A percentile compares a stretch with the other conserved stretches of the same genome.
These are phyloP conservation scores for Ajuga reptans DNA, from an alignment of 305 asterid genomes.

Conservation along the genomic window DNA sequence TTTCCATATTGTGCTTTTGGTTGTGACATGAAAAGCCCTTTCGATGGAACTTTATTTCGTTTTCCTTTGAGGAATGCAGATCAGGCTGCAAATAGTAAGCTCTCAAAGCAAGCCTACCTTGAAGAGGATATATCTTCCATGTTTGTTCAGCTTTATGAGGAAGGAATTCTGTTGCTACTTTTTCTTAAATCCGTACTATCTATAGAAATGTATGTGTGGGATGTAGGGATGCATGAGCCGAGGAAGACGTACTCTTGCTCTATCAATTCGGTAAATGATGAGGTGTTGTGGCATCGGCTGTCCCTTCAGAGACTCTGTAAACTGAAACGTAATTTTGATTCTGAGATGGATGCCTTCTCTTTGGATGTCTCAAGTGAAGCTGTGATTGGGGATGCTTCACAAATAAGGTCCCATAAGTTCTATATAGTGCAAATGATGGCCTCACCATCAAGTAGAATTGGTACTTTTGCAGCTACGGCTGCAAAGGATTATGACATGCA, in stretches of 20 bases:
- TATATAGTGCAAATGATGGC: slow-evolving; percentile 84
- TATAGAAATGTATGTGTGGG: slow-evolving; percentile 89
- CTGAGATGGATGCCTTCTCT: slow-evolving; percentile 57
- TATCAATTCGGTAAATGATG: slow-evolving; percentile 39
- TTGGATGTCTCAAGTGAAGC: slow-evolving; percentile 77
- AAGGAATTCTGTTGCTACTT: slow-evolving; percentile 74
- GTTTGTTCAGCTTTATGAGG: slow-evolving; percentile 77
- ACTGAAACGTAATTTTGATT: slow-evolving; percentile 34
- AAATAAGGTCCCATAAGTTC: slow-evolving; percentile 51
- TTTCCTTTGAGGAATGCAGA: slow-evolving; percentile 88
- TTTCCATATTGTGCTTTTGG: slow-evolving; percentile 90
- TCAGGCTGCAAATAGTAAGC: slow-evolving; percentile 84
- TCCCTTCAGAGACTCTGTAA: slow-evolving; percentile 60
- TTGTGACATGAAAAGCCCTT: slow-evolving; percentile 85
- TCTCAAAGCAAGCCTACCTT: slow-evolving; percentile 81
- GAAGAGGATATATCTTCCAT: slow-evolving; percentile 78
- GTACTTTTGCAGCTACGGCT: slow-evolving; percentile 76
- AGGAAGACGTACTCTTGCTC: slow-evolving; percentile 67
- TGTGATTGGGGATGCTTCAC: slow-evolving; percentile 45
- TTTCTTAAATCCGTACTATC: slow-evolving; percentile 74
- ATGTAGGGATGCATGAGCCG: slow-evolving; percentile 61
- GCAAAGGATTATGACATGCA: slow-evolving; percentile 86
- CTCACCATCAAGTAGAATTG: slow-evolving; percentile 73
- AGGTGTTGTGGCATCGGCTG: slow-evolving; percentile 72
- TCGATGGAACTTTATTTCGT: slow-evolving; percentile 91